phyloP scores from a whole-genome alignment of 1,284 basidiomycete species.

The Sphaerobolus stellatus region DNA sequence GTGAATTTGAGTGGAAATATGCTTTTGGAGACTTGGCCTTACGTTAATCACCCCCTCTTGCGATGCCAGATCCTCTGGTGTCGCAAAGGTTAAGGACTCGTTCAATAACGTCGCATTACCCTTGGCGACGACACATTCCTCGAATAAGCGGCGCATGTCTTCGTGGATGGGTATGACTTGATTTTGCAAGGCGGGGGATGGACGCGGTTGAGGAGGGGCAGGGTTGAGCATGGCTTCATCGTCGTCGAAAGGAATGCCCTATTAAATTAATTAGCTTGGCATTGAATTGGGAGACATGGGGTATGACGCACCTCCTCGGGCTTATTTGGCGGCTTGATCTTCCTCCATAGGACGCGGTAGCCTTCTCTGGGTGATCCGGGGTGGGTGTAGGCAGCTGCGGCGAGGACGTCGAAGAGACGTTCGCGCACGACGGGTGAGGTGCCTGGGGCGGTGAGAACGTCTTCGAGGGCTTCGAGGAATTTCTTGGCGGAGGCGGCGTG shows the following conservation, averaged over 20 bases:
- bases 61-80: conserved; percentile 66
- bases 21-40: conserved; percentile 19
- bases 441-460: conserved; percentile 54
- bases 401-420: conserved; percentile 67
- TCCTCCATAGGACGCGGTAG: conserved; percentile 65
- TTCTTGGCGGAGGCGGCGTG: conserved; percentile 60
- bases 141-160: conserved; percentile 72
- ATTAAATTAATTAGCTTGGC: neutral
- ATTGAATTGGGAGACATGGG: neutral
- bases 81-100: conserved; percentile 62
- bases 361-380: conserved; percentile 45
- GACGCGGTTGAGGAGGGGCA: conserved; percentile 25
- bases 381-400: conserved; percentile 66
- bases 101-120: conserved; percentile 69
- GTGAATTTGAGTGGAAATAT: neutral
- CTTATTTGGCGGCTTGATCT: conserved; percentile 65
- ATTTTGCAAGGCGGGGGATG: conserved; percentile 11
- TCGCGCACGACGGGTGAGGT: conserved; percentile 74
- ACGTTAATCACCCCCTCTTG: conserved; percentile 60
- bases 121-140: conserved; percentile 74
- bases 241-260: conserved; percentile 72
- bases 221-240: conserved; percentile 77
- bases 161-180: conserved; percentile 71
- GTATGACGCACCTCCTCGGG: conserved; percentile 58
- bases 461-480: conserved; percentile 72